Evolutionary conservation across 2,329 filamentous ascomycete genomes (phyloP), one percentile per base, ranked within the genome.

Genomic region (Penicillium sp.): DNA sequence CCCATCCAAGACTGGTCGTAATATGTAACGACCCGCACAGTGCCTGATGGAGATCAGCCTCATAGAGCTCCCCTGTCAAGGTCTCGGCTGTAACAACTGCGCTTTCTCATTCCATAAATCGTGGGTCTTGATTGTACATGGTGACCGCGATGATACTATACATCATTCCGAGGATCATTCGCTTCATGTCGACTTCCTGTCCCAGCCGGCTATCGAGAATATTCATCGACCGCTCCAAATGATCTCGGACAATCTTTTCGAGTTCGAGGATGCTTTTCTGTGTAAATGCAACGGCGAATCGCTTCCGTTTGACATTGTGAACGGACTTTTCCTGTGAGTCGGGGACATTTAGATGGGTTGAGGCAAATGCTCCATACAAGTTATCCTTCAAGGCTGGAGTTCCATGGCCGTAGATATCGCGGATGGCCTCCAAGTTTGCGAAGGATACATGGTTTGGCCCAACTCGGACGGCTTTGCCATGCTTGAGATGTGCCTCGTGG

Each of bases 331-430:
- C 69, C 6, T 66, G 57, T 0, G 68, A 65, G 61, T 72, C 69
- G 11, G 65, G 64, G 3, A 70, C 61, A 58, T 70, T 64, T 48
- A 53, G 60, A 45, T 71, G 68, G 1, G 61, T 60, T 0, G 68
- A 68, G 3, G 64, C 55, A 12, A 64, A 57, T 3, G 65, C 59
- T 3, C 43, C 54, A 53, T 73, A 71, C 24, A 63, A 59, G 11
- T 56, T 59, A 50, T 68, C 68, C 47, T 72, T 73, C 47, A 55
- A 60, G 45, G 64, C 68, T 33, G 64, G 64, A 1, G 66, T 66
- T 47, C 58, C 61, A 48, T 71, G 68, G 51, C 69, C 68, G 43
- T 71, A 72, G 20, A 71, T 68, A 58, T 72, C 69, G 14, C 42
- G 21, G 28, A 49, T 50, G 16, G 52, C 57, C 16, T 54, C n/a